phyloP scores from a whole-genome alignment of 441 rosid genomes.

The Erysimum cheiri region DNA sequence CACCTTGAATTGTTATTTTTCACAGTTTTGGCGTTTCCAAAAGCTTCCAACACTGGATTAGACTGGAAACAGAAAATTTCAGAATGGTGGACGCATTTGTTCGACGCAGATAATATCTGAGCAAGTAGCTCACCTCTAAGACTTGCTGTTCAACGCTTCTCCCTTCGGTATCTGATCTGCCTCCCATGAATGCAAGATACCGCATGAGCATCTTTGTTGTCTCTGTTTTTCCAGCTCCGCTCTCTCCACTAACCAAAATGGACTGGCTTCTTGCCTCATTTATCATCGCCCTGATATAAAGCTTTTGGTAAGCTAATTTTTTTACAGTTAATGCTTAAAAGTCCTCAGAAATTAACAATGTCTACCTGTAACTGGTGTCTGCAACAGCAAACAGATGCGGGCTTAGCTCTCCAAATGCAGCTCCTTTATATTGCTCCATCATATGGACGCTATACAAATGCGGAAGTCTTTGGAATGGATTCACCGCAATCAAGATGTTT shows the following conservation, averaged over 20 bases:
- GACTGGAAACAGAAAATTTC: slow-evolving; percentile 51
- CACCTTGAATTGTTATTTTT: slow-evolving; percentile 83
- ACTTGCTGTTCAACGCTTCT: slow-evolving; percentile 85
- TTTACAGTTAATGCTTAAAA: neutral
- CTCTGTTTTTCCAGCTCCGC: slow-evolving; percentile 86
- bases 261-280: slow-evolving; percentile 67
- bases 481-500: slow-evolving; percentile 73
- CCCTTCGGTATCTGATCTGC: slow-evolving; percentile 66
- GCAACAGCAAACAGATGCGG: slow-evolving; percentile 75
- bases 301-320: slow-evolving; percentile 6
- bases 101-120: slow-evolving; percentile 8
- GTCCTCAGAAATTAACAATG: neutral
- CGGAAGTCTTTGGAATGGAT: slow-evolving; percentile 70
- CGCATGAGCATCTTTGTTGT: slow-evolving; percentile 87
- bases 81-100: slow-evolving; percentile 27
- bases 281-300: slow-evolving; percentile 62
- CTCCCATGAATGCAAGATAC: slow-evolving; percentile 82
- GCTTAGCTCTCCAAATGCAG: slow-evolving; percentile 73
- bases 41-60: slow-evolving; percentile 83
- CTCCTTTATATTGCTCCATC: slow-evolving; percentile 79
- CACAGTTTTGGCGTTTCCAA: slow-evolving; percentile 82
- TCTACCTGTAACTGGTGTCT: slow-evolving; percentile 68
- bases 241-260: slow-evolving; percentile 80
- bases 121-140: slow-evolving; percentile 58
- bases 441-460: slow-evolving; percentile 70